A percentile compares a stretch with the other conserved stretches of the same genome.
phyloP scores from a whole-genome alignment of 352 stramenopile genomes.

The Globisporangium sylvaticum region DNA sequence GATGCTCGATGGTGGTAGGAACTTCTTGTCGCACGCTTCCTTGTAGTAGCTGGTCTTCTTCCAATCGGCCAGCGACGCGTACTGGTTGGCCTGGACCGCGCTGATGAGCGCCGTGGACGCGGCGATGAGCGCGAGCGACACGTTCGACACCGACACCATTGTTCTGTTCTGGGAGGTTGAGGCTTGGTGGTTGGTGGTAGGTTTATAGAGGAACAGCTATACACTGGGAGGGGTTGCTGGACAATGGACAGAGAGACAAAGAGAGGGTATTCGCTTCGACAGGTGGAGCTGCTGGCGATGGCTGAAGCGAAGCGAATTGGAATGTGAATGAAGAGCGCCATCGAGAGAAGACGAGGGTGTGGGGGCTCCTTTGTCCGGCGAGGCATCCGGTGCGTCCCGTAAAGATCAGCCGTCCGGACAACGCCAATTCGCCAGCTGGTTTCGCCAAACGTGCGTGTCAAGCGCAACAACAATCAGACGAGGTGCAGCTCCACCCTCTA shows the following conservation, averaged over 20 bases:
- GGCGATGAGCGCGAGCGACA: slow-evolving; percentile 20
- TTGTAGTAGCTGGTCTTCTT: slow-evolving; percentile 36
- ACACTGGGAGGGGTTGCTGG: slow-evolving; percentile 5
- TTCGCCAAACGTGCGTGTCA: neutral
- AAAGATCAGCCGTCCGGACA: slow-evolving; percentile 10
- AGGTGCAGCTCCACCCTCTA: neutral
- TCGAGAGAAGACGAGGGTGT: neutral
- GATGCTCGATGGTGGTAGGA: slow-evolving; percentile 15
- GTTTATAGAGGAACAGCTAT: neutral
- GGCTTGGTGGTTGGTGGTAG: neutral
- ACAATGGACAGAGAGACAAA: neutral
- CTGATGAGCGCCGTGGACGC: slow-evolving; percentile 18
- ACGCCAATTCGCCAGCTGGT: neutral
- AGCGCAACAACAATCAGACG: neutral
- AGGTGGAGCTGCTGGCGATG: neutral
- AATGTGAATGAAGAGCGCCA: slow-evolving; percentile 27
- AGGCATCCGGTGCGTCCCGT: slow-evolving; percentile 13
- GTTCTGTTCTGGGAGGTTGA: neutral
- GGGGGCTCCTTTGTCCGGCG: slow-evolving; percentile 16
- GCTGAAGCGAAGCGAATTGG: slow-evolving; percentile 23
- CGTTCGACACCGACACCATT: slow-evolving; percentile 23
- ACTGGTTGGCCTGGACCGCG: slow-evolving; percentile 4
- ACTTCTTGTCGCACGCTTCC: slow-evolving; percentile 26
- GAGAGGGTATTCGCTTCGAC: neutral
- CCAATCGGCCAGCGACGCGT: slow-evolving; percentile 30